Base-by-base conservation (phyloP, 2,329 filamentous ascomycete genomes). In the Byssochlamys sp. region DNA sequence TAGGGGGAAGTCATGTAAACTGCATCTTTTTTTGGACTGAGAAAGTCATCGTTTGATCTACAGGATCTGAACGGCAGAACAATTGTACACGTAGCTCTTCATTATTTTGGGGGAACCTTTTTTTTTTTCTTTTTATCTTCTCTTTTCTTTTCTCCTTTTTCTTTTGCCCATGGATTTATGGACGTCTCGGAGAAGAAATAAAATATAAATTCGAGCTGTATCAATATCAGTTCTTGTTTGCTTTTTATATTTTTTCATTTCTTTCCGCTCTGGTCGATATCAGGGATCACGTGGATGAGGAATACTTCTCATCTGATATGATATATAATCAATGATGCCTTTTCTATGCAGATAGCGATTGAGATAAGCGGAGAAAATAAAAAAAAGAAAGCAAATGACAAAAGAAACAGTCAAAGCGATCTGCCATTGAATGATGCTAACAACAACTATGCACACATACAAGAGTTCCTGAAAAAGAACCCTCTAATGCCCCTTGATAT, bases 61-160 rank as follows among this genome's bases (percentile, higher is more conserved):
- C 10, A 4, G 6, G 39, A 25, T 55, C 27, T 29, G 14, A 51
- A 29, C 31, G 54, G n/a, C 27, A 55, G 10, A 19, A 28, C 27
- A 27, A 51, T 55, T 55, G 54, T 28, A 49, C 39, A 49, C 50
- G 54, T 55, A 55, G 28, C 48, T 50, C 28, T 54, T 55, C 39
- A 55, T 55, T 19, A 19, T 19, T 19, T 49, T 49, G 50, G 54
- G 50, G 54, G 27, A 45, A n/a, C 39, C 27, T 25, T 24, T 33
- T 4, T 7, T 24, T 7, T 19, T 19, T 45, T 45, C 14, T 35
- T 14, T 14, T 39, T 10, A 10, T 31, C 7, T 9, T 31, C 29
- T 31, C 7, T 31, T 31, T 10, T 31, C 29, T 31, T 31, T 31
- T 9, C 7, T 31, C 7, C 11, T 7, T 31, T 31, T 31, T 31